phyloP scores from a whole-genome alignment of 208 protist genomes.

The Leishmania lainsoni region DNA sequence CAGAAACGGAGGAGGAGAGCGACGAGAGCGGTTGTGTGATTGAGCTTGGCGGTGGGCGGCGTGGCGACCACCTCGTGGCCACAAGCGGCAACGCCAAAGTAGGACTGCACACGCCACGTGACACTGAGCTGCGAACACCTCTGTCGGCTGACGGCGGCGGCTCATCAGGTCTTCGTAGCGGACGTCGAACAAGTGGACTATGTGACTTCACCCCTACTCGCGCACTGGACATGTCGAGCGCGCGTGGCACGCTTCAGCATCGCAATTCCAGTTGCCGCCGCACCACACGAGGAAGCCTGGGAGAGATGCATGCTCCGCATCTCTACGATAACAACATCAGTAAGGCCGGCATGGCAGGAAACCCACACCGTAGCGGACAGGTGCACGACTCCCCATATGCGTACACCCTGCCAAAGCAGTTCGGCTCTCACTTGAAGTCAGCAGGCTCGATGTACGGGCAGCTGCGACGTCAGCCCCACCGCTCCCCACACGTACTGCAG shows the following conservation, averaged over 20 bases:
- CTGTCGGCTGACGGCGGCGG: conserved; percentile 5
- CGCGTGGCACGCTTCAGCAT: conserved; percentile 21
- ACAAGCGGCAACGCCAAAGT: conserved; percentile 9
- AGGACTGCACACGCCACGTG: conserved; percentile 14
- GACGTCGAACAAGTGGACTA: conserved; percentile 18
- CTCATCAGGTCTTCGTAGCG: conserved; percentile 11
- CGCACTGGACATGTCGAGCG: conserved; percentile 27
- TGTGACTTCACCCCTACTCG: conserved; percentile 31
- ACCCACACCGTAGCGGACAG: conserved; percentile 24
- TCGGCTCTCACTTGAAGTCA: conserved; percentile 3
- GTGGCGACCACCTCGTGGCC: conserved; percentile 10
- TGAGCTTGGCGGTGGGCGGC: conserved; percentile 20
- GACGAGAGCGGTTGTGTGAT: conserved; percentile 10
- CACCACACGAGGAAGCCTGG: conserved; percentile 23
- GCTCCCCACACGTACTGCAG: conserved; percentile 41
- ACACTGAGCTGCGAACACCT: conserved; percentile 17
- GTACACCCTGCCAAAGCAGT: conserved; percentile 11
- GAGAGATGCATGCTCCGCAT: conserved; percentile 33
- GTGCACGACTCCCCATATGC: conserved; percentile 15
- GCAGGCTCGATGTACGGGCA: conserved; percentile 7
- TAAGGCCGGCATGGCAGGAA: not conserved
- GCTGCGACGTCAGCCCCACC: conserved; percentile 22
- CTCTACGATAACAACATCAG: conserved; percentile 14
- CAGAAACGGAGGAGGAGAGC: conserved; percentile 33
- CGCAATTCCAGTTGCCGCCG: conserved; percentile 19